Percentiles rank a stretch among this genome's conserved stretches.
These are phyloP conservation scores for Penicillium griseofulvum DNA, from an alignment of 2,329 filamentous ascomycete genomes.

Conservation along the genomic window DNA sequence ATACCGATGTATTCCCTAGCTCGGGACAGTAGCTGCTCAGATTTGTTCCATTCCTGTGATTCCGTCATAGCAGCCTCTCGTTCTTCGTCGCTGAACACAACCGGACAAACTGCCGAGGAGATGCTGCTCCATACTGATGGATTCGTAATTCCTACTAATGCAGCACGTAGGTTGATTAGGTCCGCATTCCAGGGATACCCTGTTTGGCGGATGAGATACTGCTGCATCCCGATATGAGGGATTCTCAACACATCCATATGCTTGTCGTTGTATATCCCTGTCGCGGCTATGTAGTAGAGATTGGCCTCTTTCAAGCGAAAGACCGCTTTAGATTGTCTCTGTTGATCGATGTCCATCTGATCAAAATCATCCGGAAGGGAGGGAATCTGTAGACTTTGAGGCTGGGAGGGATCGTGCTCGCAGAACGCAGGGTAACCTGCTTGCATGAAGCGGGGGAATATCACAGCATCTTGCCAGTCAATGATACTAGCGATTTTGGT, in stretches of 20 bases:
- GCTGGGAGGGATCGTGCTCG: slow-evolving; percentile 23
- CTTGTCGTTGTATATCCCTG: slow-evolving; percentile 21
- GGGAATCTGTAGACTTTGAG: slow-evolving; percentile 25
- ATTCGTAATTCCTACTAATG: slow-evolving; percentile 25
- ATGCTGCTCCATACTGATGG: slow-evolving; percentile 35
- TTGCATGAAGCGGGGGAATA: slow-evolving; percentile 28
- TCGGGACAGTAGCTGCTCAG: slow-evolving; percentile 19
- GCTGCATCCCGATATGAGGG: slow-evolving; percentile 25
- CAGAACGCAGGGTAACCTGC: slow-evolving; percentile 28
- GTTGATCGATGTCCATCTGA: slow-evolving; percentile 18
- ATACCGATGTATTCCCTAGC: slow-evolving; percentile 24
- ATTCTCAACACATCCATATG: slow-evolving; percentile 23
- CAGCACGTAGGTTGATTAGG: slow-evolving; percentile 28
- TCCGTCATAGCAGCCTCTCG: slow-evolving; percentile 20
- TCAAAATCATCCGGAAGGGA: slow-evolving; percentile 27
- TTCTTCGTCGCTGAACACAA: slow-evolving; percentile 23
- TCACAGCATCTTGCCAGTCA: slow-evolving; percentile 29
- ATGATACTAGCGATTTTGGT: slow-evolving; percentile 28
- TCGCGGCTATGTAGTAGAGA: slow-evolving; percentile 32
- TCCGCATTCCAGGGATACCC: slow-evolving; percentile 31
- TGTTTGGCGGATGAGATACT: slow-evolving; percentile 28
- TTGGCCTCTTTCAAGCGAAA: slow-evolving; percentile 22
- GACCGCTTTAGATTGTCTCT: slow-evolving; percentile 17
- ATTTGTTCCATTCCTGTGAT: slow-evolving; percentile 28
- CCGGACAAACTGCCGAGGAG: slow-evolving; percentile 31